A percentile compares a stretch with the other conserved stretches of the same genome.
These are phyloP conservation scores for Saturnispora zaruensis DNA, from an alignment of 805 yeast genomes.

Conservation along the genomic window DNA sequence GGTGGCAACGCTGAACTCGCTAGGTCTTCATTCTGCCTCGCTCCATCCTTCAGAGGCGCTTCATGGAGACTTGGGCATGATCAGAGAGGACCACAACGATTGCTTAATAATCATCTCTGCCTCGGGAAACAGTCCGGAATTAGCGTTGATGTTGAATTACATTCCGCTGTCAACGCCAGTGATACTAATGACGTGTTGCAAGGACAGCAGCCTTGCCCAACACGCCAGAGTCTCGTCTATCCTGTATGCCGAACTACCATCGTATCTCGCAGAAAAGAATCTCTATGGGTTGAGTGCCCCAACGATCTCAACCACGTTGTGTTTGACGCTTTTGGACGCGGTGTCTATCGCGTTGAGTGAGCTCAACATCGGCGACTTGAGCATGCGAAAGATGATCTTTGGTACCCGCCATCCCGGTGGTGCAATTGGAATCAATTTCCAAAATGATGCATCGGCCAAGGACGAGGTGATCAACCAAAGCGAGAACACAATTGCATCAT, in stretches of 20 bases:
- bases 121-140: conserved; percentile 78
- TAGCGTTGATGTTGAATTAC: conserved; percentile 49
- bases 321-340: conserved; percentile 72
- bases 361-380: conserved; percentile 47
- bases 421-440: conserved; percentile 55
- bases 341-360: conserved; percentile 67
- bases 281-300: conserved; percentile 83
- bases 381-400: conserved; percentile 47
- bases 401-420: conserved; percentile 86
- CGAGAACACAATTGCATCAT: background rate
- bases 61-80: conserved; percentile 80
- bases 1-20: conserved; percentile 75
- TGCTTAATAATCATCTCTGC: conserved; percentile 61
- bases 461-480: background rate
- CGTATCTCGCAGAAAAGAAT: conserved; percentile 45
- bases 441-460: background rate
- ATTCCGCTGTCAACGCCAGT: conserved; percentile 45
- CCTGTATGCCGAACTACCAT: conserved; percentile 55
- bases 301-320: conserved; percentile 71
- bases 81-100: conserved; percentile 47
- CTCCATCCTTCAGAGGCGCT: conserved; percentile 83
- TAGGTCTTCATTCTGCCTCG: conserved; percentile 57
- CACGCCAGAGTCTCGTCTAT: conserved; percentile 43
- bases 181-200: conserved; percentile 55
- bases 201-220: conserved; percentile 45